Evolutionary conservation across 805 yeast species (phyloP).

Genomic region (Barnettozyma sucrosica): DNA sequence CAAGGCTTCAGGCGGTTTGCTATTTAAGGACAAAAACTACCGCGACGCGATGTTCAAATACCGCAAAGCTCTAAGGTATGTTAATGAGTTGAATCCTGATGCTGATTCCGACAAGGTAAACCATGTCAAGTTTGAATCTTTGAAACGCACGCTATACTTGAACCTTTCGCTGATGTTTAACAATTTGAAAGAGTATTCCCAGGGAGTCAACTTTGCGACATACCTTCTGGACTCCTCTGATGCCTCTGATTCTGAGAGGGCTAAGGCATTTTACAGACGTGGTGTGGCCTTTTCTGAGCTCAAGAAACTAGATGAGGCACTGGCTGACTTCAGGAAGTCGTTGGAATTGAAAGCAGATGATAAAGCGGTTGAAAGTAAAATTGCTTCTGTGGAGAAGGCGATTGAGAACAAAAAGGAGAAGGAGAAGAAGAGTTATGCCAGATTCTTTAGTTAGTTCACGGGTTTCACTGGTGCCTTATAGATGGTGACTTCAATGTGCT

Average conservation of each 20-base stretch:
- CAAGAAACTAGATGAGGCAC: slow-evolving; percentile 45
- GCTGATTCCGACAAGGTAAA: slow-evolving; percentile 50
- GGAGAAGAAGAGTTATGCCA: slow-evolving; percentile 52
- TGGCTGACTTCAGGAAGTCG: slow-evolving; percentile 42
- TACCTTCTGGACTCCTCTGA: slow-evolving; percentile 51
- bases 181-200: slow-evolving; percentile 43
- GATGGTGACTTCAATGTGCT: too few species aligned
- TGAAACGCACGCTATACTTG: slow-evolving; percentile 36
- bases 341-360: slow-evolving; percentile 37
- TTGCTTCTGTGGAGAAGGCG: slow-evolving; percentile 34
- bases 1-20: slow-evolving; percentile 59
- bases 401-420: slow-evolving; percentile 40
- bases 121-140: slow-evolving; percentile 40
- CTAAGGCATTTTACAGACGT: slow-evolving; percentile 55
- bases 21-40: slow-evolving; percentile 48
- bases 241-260: slow-evolving; percentile 36
- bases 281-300: slow-evolving; percentile 41
- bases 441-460: slow-evolving; percentile 41
- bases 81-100: slow-evolving; percentile 70
- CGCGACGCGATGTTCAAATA: slow-evolving; percentile 57
- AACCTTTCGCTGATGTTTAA: slow-evolving; percentile 55
- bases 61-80: slow-evolving; percentile 58
- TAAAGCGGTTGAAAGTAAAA: slow-evolving; percentile 39
- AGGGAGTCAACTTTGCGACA: slow-evolving; percentile 47
- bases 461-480: too few species aligned